A percentile compares a stretch with the other conserved stretches of the same genome.
phyloP scores from a whole-genome alignment of 2,329 filamentous ascomycete species.

The Microdochium trichocladiopsis region DNA sequence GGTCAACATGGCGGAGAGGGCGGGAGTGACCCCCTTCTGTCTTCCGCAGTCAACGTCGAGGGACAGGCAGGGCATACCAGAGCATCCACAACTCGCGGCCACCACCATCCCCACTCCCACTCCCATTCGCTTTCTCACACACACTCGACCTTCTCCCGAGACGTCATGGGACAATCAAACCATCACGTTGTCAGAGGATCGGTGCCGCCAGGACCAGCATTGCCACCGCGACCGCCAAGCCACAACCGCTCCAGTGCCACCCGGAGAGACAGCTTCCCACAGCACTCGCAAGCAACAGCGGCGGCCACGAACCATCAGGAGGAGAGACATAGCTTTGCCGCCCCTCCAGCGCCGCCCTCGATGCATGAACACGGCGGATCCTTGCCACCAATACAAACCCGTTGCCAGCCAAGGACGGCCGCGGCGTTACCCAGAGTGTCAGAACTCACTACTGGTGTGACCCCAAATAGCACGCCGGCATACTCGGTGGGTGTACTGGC shows the following conservation, averaged over 20 bases:
- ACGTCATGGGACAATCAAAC: slow-evolving; percentile 30
- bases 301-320: neutral
- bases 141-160: slow-evolving; percentile 36
- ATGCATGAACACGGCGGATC: slow-evolving; percentile 14
- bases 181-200: neutral
- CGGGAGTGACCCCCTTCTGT: slow-evolving; percentile 81
- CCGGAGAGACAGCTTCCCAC: neutral
- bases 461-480: slow-evolving; percentile 51
- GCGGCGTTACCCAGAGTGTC: slow-evolving; percentile 49
- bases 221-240: neutral
- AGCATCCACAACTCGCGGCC: slow-evolving; percentile 25
- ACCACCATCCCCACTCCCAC: slow-evolving; percentile 30
- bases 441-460: slow-evolving; percentile 57
- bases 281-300: neutral
- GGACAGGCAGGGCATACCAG: slow-evolving; percentile 27
- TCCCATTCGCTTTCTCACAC: slow-evolving; percentile 40
- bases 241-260: neutral
- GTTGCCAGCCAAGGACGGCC: slow-evolving; percentile 33
- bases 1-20: slow-evolving; percentile 85
- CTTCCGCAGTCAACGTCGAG: slow-evolving; percentile 47
- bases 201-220: neutral
- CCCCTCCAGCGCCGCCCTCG: slow-evolving; percentile 4
- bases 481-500: slow-evolving; percentile 36
- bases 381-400: slow-evolving; percentile 18
- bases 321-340: neutral